These are phyloP conservation scores for Antrodiella citrinella DNA, from an alignment of 768 basidiomycete species.

Conservation along the genomic window DNA sequence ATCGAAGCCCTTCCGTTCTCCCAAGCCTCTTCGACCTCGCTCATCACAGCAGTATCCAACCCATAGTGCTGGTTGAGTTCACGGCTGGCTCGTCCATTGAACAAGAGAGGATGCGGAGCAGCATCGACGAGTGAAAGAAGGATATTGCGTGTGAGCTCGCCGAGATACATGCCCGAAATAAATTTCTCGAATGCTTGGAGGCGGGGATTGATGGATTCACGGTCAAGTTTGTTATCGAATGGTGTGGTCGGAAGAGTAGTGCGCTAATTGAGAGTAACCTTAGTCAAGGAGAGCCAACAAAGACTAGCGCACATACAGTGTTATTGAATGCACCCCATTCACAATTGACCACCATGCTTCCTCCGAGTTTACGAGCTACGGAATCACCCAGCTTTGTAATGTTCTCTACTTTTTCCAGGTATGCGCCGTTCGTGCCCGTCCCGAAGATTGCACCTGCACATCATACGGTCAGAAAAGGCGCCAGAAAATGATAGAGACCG, in stretches of 20 bases:
- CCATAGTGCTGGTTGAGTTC: slow-evolving; percentile 87
- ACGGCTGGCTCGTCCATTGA: slow-evolving; percentile 68
- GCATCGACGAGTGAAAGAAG: slow-evolving; percentile 78
- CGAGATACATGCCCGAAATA: slow-evolving; percentile 98
- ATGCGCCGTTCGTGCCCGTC: slow-evolving; percentile 97
- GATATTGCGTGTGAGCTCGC: slow-evolving; percentile 85
- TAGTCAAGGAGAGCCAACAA: neutral
- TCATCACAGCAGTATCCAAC: slow-evolving; percentile 90
- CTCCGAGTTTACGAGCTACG: slow-evolving; percentile 50
- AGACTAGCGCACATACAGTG: slow-evolving; percentile 41
- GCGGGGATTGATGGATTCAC: slow-evolving; percentile 87
- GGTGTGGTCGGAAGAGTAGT: slow-evolving; percentile 78
- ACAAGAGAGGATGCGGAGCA: slow-evolving; percentile 62
- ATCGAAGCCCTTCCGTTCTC: slow-evolving; percentile 18
- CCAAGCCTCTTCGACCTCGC: slow-evolving; percentile 75
- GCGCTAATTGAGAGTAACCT: slow-evolving; percentile 38
- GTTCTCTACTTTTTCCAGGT: slow-evolving; percentile 81
- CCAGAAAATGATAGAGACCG: slow-evolving; percentile 3
- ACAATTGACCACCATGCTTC: slow-evolving; percentile 90
- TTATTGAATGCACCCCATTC: slow-evolving; percentile 99
- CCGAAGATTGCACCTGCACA: slow-evolving; percentile 75
- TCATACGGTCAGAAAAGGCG: neutral
- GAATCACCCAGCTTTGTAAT: slow-evolving; percentile 75
- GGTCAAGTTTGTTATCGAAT: slow-evolving; percentile 88
- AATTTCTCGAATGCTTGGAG: slow-evolving; percentile 97